A percentile compares a stretch with the other conserved stretches of the same genome.
Evolutionary conservation across 441 rosid genomes (phyloP).

Genomic region (Pelargonium fulgidum): DNA sequence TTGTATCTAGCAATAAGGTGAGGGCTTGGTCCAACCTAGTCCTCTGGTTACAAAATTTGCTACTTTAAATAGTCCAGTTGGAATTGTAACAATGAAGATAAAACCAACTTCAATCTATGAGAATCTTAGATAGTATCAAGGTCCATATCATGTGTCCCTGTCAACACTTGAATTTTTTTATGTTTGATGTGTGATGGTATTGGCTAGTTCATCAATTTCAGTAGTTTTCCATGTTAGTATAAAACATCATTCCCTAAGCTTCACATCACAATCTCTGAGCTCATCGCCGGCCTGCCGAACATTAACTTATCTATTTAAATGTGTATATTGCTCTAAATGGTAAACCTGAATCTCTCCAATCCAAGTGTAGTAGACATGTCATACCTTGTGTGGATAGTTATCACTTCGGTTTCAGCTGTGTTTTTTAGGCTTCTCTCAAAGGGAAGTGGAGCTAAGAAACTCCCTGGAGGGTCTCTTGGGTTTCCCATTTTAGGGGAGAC

Average conservation of each 20-base stretch:
- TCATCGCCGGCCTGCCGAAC: not conserved
- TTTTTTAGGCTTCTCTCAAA: not conserved
- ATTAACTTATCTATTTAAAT: not conserved
- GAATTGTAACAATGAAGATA: not conserved
- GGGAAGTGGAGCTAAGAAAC: not conserved
- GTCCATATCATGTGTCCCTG: not conserved
- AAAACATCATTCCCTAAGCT: not conserved
- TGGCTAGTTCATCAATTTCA: not conserved
- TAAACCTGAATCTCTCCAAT: not conserved
- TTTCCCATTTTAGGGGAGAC: not conserved
- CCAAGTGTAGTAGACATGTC: not conserved
- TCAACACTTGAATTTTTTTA: not conserved
- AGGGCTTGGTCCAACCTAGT: not conserved
- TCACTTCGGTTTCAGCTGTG: not conserved
- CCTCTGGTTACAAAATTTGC: not conserved
- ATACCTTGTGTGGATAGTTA: not conserved
- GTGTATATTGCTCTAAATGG: not conserved
- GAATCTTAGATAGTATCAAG: not conserved
- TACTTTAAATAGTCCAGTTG: not conserved
- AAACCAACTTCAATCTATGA: not conserved
- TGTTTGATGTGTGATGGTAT: not conserved
- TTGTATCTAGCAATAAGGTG: too few species aligned
- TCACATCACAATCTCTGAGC: not conserved
- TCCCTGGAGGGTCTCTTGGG: conserved; percentile 1
- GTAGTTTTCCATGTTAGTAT: not conserved